Base-by-base conservation (phyloP, 1,284 basidiomycete species). In the Cutaneotrichosporon arboriforme region DNA sequence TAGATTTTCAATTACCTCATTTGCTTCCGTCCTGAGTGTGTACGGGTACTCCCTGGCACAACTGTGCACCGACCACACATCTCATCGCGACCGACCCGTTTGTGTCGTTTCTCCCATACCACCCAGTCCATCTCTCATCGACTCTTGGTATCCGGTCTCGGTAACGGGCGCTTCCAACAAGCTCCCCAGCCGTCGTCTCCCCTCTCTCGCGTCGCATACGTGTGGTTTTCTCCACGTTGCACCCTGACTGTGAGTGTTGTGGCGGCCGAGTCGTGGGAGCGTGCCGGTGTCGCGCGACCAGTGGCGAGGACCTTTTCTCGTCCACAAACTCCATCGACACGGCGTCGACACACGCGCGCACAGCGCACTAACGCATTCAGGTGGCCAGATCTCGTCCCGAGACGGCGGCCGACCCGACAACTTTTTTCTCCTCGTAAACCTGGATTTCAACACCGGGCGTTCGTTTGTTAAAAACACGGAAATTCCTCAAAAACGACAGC, bases 361-460 rank as follows among this genome's bases (percentile, higher is more conserved):
- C 12, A 33, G 15, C 42, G 7, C 26, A 23, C 43, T 45, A 4
- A 45, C 33, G 26, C 26, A 18, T 18, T 9, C 43, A 45, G 43
- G 43, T 45, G 43, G 43, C 43, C 43, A 20, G 43, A 45, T 45
- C 43, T 45, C 43, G 20, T 33, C 31, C 43, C 21, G 35, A 46
- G 50, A 46, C 50, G 50, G 42, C 49, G 52, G 50, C 38, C 56
- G 43, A 57, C 51, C 51, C 51, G 47, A 51, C 45, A 54, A 57
- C 41, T 31, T 48, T 37, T 39, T 52, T 15, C 26, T 31, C 10
- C 26, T n/a, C n/a, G 35, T 35, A 34, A 38, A 53, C 49, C 22
- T 39, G 41, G 33, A 45, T 52, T n/a, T 52, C 49, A 51, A 58
- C 49, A 54, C 52, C 49, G 35, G 46, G 35, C 23, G 13, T 18